A percentile compares a stretch with the other conserved stretches of the same genome.
phyloP scores from a whole-genome alignment of 148 eudicot species.

The Cornus controversa region DNA sequence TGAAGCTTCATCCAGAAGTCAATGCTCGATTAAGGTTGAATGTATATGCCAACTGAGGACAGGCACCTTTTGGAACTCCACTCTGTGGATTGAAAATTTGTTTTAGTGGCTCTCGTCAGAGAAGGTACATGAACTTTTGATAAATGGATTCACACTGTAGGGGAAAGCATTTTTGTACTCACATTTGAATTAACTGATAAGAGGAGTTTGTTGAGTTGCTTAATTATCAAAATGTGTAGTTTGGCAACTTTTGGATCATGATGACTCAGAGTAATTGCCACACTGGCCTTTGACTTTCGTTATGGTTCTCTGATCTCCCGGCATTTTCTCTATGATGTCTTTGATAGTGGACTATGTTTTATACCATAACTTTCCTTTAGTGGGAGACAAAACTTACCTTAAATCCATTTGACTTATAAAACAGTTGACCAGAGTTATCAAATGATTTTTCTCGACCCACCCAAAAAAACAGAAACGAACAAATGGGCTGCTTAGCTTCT shows the following conservation, averaged over 20 bases:
- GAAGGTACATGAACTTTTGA: constrained; percentile 14
- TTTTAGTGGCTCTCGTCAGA: not conserved
- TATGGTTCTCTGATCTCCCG: not conserved
- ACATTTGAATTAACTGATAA: not conserved
- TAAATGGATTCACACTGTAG: not conserved
- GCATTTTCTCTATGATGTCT: not conserved
- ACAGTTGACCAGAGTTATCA: not conserved
- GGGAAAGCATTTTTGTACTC: no score
- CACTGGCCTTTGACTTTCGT: not conserved
- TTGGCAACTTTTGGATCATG: not conserved
- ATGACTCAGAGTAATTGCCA: not conserved
- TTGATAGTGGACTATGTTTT: not conserved
- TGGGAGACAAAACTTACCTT: no score
- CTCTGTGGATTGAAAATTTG: not conserved
- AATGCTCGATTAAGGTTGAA: constrained; percentile 70
- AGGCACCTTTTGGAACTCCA: constrained; percentile 16
- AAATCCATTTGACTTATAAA: not conserved
- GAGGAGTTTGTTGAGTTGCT: not conserved
- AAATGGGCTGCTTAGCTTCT: no score
- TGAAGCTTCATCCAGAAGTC: constrained; percentile 92
- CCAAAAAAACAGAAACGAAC: no score
- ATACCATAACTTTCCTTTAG: no score
- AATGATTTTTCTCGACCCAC: no score
- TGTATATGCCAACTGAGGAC: constrained; percentile 65
- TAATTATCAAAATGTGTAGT: not conserved